Evolutionary conservation across 495 filamentous ascomycete species (phyloP).

Genomic region (Penicillium daleae): DNA sequence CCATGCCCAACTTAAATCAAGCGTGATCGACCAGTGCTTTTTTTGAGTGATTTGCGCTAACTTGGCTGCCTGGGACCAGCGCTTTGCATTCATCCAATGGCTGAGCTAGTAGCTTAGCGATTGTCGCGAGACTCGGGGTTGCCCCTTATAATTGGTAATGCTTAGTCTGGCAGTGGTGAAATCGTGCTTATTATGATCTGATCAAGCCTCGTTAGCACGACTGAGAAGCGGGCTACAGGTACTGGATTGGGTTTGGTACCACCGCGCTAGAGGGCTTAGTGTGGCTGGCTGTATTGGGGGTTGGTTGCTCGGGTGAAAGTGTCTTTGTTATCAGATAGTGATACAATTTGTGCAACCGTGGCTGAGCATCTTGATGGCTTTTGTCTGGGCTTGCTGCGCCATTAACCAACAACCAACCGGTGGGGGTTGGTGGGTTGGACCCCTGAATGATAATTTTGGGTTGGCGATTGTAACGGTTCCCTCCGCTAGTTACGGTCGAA

Average conservation of each 20-base stretch:
- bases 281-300: background rate
- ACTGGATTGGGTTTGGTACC: background rate
- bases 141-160: background rate
- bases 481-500: no score
- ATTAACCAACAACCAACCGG: background rate
- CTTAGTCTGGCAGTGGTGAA: background rate
- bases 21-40: background rate
- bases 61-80: slow-evolving; percentile 3
- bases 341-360: no score
- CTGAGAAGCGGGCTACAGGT: background rate
- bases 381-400: background rate
- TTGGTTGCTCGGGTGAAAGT: background rate
- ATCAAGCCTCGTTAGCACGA: slow-evolving; percentile 5
- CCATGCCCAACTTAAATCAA: slow-evolving; percentile 1
- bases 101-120: background rate
- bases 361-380: background rate
- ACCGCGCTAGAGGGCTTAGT: background rate
- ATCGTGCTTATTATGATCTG: slow-evolving; percentile 1
- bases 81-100: background rate
- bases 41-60: background rate
- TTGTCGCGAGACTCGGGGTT: background rate
- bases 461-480: background rate
- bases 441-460: background rate
- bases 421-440: background rate
- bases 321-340: background rate